These are phyloP conservation scores for Grosmannia huntii DNA, from an alignment of 2,329 filamentous ascomycete species.

Conservation along the genomic window DNA sequence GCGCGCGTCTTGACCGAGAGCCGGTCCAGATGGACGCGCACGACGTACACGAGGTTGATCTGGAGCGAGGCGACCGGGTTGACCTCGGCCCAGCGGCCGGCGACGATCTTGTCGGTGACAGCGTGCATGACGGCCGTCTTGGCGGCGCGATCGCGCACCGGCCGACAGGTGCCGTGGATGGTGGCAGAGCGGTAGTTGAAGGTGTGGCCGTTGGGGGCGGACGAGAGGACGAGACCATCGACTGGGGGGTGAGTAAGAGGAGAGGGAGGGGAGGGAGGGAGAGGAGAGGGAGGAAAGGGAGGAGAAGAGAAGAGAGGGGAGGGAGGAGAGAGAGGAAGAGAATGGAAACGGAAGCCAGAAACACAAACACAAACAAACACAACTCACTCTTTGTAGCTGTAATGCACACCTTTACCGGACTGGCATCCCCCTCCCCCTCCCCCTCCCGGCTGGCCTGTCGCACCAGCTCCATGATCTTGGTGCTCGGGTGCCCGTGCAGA, in stretches of 20 bases:
- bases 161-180: slow-evolving; percentile 9
- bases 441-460: slow-evolving; percentile 4
- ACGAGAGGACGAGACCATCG: slow-evolving; percentile 10
- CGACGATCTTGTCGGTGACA: slow-evolving; percentile 11
- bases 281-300: not conserved
- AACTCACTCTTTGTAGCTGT: slow-evolving; percentile 8
- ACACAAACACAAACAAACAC: not conserved
- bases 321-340: not conserved
- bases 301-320: not conserved
- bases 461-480: slow-evolving; percentile 11
- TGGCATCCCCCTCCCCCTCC: not conserved
- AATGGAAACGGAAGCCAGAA: not conserved
- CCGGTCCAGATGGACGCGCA: slow-evolving; percentile 8
- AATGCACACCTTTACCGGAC: slow-evolving; percentile 11
- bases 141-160: not conserved
- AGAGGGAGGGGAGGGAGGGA: no score
- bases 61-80: slow-evolving; percentile 10
- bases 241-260: not conserved
- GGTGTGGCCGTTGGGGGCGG: slow-evolving; percentile 11
- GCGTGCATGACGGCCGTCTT: slow-evolving; percentile 8
- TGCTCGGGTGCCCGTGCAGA: slow-evolving; percentile 11
- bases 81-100: slow-evolving; percentile 8
- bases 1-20: slow-evolving; percentile 10
- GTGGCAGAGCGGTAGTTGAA: slow-evolving; percentile 13
- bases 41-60: slow-evolving; percentile 9